Conservation (phyloP, 352 stramenopile genomes). For the Phytophthora pisi region DNA sequence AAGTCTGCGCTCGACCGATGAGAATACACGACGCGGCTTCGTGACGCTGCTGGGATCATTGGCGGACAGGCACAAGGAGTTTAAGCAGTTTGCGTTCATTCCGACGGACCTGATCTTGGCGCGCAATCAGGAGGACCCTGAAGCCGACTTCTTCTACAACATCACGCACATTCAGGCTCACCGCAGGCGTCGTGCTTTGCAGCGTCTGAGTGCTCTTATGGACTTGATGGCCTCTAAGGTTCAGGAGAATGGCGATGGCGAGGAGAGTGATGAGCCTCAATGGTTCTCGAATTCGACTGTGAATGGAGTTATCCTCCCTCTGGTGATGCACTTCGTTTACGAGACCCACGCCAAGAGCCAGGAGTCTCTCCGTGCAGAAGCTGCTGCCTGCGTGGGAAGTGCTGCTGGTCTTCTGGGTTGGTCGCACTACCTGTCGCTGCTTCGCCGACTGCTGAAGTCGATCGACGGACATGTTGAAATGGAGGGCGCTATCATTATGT, state of each 20-base stretch:
- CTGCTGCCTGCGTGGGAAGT: slow-evolving; percentile 91
- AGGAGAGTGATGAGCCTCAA: slow-evolving; percentile 28
- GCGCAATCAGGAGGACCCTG: slow-evolving; percentile 84
- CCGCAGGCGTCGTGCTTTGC: slow-evolving; percentile 91
- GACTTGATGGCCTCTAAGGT: slow-evolving; percentile 61
- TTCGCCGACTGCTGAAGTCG: slow-evolving; percentile 93
- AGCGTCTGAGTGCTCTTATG: slow-evolving; percentile 90
- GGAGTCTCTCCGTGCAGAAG: slow-evolving; percentile 94
- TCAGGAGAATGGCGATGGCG: slow-evolving; percentile 20
- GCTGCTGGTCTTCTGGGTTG: slow-evolving; percentile 93
- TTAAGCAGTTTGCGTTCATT: slow-evolving; percentile 60
- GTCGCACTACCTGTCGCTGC: slow-evolving; percentile 95
- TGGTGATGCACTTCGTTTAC: slow-evolving; percentile 97
- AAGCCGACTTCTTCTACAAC: slow-evolving; percentile 99
- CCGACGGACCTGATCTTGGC: slow-evolving; percentile 72
- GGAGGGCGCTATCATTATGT: slow-evolving; percentile 89
- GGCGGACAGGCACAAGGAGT: slow-evolving; percentile 48
- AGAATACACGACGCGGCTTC: slow-evolving; percentile 86
- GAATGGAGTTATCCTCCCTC: slow-evolving; percentile 93
- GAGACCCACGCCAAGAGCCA: slow-evolving; percentile 94
- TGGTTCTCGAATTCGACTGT: slow-evolving; percentile 90
- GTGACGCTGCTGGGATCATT: slow-evolving; percentile 82
- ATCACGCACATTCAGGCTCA: slow-evolving; percentile 99
- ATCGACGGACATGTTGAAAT: slow-evolving; percentile 93
- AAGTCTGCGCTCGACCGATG: slow-evolving; percentile 77